These are phyloP conservation scores for Paramecium pentaurelia DNA, from an alignment of 73 alveolate species.

Conservation along the genomic window DNA sequence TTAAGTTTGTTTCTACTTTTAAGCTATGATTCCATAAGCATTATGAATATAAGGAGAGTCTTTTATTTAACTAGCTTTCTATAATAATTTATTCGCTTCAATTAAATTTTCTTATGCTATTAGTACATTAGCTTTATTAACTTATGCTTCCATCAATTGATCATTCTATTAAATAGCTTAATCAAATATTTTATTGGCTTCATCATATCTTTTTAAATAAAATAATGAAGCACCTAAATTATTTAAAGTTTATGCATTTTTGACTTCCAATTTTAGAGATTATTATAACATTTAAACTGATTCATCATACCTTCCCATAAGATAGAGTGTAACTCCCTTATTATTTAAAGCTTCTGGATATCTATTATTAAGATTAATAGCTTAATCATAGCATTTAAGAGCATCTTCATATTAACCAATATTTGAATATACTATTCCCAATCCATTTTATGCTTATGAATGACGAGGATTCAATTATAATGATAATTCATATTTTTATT, in stretches of 20 bases:
- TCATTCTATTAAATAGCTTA: conserved; percentile 40
- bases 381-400: conserved; percentile 1
- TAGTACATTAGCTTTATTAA: conserved; percentile 33
- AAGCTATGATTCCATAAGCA: conserved; percentile 16
- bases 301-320: conserved; percentile 42
- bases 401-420: conserved; percentile 33
- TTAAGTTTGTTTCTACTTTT: background rate
- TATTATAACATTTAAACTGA: conserved; percentile 9
- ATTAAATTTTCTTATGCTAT: background rate
- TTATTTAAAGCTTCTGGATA: conserved; percentile 35
- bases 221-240: conserved; percentile 31
- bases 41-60: conserved; percentile 5
- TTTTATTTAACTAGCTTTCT: background rate
- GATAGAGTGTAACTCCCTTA: conserved; percentile 13
- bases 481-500: background rate
- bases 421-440: conserved; percentile 33
- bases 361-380: background rate
- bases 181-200: conserved; percentile 44
- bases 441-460: conserved; percentile 25
- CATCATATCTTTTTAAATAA: conserved; percentile 24
- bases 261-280: conserved; percentile 23
- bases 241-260: conserved; percentile 21
- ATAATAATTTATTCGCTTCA: background rate
- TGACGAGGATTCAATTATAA: background rate
- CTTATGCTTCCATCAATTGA: background rate